Base-by-base conservation (phyloP, 768 basidiomycete species). In the Solioccasus polychromus region DNA sequence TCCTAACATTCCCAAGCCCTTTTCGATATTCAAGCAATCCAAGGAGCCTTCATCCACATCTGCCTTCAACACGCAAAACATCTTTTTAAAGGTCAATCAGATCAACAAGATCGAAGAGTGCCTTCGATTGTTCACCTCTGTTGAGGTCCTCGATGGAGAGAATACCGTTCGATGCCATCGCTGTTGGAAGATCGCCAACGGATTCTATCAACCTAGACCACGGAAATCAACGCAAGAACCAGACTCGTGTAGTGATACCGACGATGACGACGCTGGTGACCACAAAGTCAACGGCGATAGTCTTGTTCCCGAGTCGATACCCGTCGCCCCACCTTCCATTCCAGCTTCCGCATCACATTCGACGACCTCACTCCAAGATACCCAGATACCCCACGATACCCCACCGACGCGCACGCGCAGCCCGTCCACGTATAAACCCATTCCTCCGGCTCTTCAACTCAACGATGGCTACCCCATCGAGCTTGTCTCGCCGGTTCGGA, bases 61-160 rank as follows among this genome's bases (percentile, higher is more conserved):
- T 26, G 9, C 38, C 42, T 51, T 44, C 23, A 57, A 41, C 7
- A 38, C 57, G 22, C 68, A 61, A 19, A 66, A 36, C 36, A 28
- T 54, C 17, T 66, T 66, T 44, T 23, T 64, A 10, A 66, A 57
- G 47, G 51, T 64, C 15, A 61, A 63, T 26, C 52, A 47, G 8
- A 61, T 60, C 44, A 60, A 55, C 19, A 31, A 48, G 31, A 61
- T 60, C 4, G 87, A 89, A 57, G 91, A 93, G 45, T 91, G 88
- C 52, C 66, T 95, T 48, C 74, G 82, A 51, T 75, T 88, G 70
- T 98, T 98, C 68, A 96, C 93, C 0, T 76, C 85, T 4, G 93
- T 96, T n/a, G 94, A 98, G 57, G 79, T 90, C 7, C 69, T 98
- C 26, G 89, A 96, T 54, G 92, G 91, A 0, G 94, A 96, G 56